Percentiles rank a stretch among this genome's conserved stretches.
phyloP scores from a whole-genome alignment of 345 rosid genomes.

The Hibiscus trionum region DNA sequence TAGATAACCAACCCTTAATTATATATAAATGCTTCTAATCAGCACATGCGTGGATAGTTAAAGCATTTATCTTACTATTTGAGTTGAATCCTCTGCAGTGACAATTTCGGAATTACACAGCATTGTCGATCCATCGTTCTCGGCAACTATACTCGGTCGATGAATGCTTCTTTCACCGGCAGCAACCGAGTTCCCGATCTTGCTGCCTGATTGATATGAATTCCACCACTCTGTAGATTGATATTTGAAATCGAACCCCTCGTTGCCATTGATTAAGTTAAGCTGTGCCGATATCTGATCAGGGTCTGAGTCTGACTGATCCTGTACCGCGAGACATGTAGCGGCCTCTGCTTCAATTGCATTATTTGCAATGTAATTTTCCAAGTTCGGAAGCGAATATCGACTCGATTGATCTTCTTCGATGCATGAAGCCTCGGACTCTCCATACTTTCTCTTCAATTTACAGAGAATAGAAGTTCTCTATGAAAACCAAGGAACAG shows the following conservation, averaged over 20 bases:
- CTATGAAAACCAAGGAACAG: no score
- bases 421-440: no score
- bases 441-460: no score
- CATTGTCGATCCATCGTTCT: neutral
- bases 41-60: neutral
- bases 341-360: neutral
- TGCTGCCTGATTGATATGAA: neutral
- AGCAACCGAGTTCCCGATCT: neutral
- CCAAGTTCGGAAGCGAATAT: neutral
- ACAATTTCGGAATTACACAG: neutral
- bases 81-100: neutral
- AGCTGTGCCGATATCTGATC: neutral
- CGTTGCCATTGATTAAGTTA: neutral
- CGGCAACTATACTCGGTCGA: neutral
- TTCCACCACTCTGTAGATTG: no score
- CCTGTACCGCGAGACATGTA: neutral
- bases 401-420: no score
- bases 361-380: constrained; percentile 3
- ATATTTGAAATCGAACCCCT: neutral
- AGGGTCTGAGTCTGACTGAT: neutral
- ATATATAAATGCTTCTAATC: neutral
- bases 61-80: neutral
- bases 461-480: no score
- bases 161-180: neutral
- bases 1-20: neutral